Conservation (phyloP, 2,329 filamentous ascomycete genomes). For the Xylariales sp. region DNA sequence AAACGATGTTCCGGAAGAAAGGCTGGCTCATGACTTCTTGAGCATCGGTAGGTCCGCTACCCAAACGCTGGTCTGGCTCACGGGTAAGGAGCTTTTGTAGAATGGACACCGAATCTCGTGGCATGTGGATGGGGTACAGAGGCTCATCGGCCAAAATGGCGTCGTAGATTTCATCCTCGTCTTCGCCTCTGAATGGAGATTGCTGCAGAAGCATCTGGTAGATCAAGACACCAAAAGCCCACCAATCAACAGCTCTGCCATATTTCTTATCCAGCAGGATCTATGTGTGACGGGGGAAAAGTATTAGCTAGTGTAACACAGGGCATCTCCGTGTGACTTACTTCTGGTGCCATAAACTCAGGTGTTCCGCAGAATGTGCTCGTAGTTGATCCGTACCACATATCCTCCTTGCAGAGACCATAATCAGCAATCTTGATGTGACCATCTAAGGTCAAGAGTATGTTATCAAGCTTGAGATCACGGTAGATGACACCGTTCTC, state of each 20-base stretch:
- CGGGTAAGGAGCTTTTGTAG: conserved; percentile 94
- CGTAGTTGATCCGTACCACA: conserved; percentile 98
- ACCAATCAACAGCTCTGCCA: conserved; percentile 96
- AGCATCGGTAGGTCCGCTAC: conserved; percentile 92
- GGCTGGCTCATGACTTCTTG: conserved; percentile 99
- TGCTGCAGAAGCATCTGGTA: conserved; percentile 99
- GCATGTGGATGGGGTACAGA: conserved; percentile 98
- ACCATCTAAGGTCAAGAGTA: conserved; percentile 87
- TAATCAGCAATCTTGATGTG: conserved; percentile 99
- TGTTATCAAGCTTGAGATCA: conserved; percentile 91
- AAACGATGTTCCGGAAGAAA: conserved; percentile 96
- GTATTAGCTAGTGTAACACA: background rate
- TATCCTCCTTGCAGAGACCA: conserved; percentile 98
- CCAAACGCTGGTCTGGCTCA: conserved; percentile 88
- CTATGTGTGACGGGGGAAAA: conserved; percentile 40
- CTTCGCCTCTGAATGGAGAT: conserved; percentile 96
- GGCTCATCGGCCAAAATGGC: conserved; percentile 97
- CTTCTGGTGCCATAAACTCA: conserved; percentile 98
- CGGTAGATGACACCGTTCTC: conserved; percentile 99
- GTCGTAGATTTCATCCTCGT: conserved; percentile 99
- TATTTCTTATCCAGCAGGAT: conserved; percentile 99
- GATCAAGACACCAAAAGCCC: conserved; percentile 97
- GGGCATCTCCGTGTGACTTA: conserved; percentile 34
- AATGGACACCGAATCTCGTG: conserved; percentile 93
- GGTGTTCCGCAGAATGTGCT: conserved; percentile 99